These are phyloP conservation scores for Cnidoscolus chayamansa DNA, from an alignment of 441 rosid species.

Conservation along the genomic window DNA sequence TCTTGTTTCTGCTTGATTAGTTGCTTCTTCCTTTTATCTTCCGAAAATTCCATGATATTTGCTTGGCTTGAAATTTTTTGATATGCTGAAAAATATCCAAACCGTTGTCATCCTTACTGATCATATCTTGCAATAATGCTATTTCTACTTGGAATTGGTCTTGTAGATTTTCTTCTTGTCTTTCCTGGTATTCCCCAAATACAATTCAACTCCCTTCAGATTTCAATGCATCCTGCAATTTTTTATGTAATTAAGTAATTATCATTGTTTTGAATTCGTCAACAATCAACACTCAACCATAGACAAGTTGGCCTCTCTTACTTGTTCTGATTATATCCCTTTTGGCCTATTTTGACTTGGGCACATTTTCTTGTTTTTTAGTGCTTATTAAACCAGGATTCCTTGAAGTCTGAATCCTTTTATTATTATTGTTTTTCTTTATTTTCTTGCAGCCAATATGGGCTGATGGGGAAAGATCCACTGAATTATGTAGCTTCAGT, in stretches of 20 bases:
- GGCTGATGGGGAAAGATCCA: constrained; percentile 44
- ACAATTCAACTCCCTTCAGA: neutral
- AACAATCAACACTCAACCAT: neutral
- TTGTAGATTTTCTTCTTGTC: neutral
- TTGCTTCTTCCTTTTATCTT: neutral
- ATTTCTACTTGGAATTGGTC: no score
- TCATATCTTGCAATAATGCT: no score
- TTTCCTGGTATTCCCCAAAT: neutral
- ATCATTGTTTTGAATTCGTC: neutral
- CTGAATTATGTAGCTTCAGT: constrained; percentile 25
- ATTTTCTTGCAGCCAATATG: constrained; percentile 52
- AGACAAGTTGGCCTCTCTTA: constrained; percentile 8
- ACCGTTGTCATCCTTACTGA: no score
- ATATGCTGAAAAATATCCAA: no score
- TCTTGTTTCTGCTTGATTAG: neutral
- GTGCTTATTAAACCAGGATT: neutral
- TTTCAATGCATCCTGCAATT: neutral
- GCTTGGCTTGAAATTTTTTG: no score
- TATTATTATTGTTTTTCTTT: neutral
- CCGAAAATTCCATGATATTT: no score
- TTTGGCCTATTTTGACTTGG: constrained; percentile 4
- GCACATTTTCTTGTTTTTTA: neutral
- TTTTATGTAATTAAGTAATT: neutral
- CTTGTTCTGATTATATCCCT: neutral
- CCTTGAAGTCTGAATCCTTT: neutral